These are phyloP conservation scores for Hyaloscypha bicolor DNA, from an alignment of 495 filamentous ascomycete species.

Conservation along the genomic window DNA sequence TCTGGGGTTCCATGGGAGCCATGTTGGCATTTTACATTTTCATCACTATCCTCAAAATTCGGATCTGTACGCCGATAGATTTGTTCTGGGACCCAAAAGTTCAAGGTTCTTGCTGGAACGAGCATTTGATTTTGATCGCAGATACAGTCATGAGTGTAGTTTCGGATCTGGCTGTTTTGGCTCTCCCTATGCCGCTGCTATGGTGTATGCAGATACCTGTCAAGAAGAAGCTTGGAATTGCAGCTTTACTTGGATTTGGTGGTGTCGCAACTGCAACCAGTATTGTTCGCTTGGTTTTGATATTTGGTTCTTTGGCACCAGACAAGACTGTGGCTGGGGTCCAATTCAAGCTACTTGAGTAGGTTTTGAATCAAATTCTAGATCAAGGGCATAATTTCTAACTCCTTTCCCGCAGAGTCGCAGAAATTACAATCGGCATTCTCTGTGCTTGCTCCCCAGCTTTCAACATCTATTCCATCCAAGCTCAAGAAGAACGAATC, in stretches of 20 bases:
- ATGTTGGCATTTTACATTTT: conserved; percentile 44
- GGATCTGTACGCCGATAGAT: conserved; percentile 42
- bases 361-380: conserved; percentile 27
- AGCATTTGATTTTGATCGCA: conserved; percentile 46
- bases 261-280: conserved; percentile 50
- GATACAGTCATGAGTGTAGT: conserved; percentile 51
- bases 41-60: conserved; percentile 40
- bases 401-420: conserved; percentile 37
- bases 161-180: conserved; percentile 48
- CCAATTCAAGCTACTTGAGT: conserved; percentile 50
- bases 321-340: conserved; percentile 47
- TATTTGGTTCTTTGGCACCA: conserved; percentile 36
- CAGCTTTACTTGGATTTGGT: conserved; percentile 48
- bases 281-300: conserved; percentile 47
- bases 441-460: conserved; percentile 51
- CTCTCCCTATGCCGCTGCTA: conserved; percentile 48
- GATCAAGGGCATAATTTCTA: background rate
- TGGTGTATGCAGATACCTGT: conserved; percentile 51
- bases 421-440: conserved; percentile 49
- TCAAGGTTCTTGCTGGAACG: conserved; percentile 41
- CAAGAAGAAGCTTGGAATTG: conserved; percentile 48
- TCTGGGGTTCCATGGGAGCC: conserved; percentile 46
- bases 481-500: too few species aligned
- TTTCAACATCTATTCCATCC: conserved; percentile 31
- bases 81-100: conserved; percentile 34